phyloP scores from a whole-genome alignment of 139 green algal species.

The Choricystis sp. region DNA sequence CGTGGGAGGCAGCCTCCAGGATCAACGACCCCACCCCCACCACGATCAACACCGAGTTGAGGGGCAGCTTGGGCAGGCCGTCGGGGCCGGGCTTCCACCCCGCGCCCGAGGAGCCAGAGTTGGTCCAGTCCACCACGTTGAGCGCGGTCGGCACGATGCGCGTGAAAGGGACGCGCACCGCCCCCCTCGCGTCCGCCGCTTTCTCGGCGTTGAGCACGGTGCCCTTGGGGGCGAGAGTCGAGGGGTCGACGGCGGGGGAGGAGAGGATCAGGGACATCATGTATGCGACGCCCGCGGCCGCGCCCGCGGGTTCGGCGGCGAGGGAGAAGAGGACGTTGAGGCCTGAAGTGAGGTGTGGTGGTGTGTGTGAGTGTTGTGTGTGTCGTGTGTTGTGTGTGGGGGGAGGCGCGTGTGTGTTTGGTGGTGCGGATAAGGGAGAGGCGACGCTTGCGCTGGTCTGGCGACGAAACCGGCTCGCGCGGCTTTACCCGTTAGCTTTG shows the following conservation, averaged over 20 bases:
- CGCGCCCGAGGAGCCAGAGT: conserved; percentile 30
- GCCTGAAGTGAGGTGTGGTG: too few relatives aligned
- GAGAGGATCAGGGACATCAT: conserved; percentile 48
- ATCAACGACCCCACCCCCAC: conserved; percentile 43
- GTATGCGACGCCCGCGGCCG: conserved; percentile 44
- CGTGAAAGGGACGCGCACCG: conserved; percentile 46
- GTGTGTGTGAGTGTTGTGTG: neutral
- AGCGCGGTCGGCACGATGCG: conserved; percentile 38
- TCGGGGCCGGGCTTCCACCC: conserved; percentile 35
- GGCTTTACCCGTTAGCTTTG: too few relatives aligned
- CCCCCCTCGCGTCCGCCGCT: conserved; percentile 27
- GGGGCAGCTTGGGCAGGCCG: conserved; percentile 45
- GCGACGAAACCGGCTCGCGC: too few relatives aligned
- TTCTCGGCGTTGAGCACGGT: conserved; percentile 47
- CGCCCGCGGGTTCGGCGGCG: conserved; percentile 33
- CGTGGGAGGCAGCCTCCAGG: conserved; percentile 39
- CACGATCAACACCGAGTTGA: conserved; percentile 48
- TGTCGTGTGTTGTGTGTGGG: neutral
- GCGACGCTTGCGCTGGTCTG: too few relatives aligned
- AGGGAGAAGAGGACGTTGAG: conserved; percentile 37
- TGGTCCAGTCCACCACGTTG: conserved; percentile 37
- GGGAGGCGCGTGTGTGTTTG: neutral
- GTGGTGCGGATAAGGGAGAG: neutral
- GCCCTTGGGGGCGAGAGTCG: conserved; percentile 45
- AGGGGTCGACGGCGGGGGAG: conserved; percentile 32